Base-by-base conservation (phyloP, 2,329 filamentous ascomycete species). In the Penicillium sp. region DNA sequence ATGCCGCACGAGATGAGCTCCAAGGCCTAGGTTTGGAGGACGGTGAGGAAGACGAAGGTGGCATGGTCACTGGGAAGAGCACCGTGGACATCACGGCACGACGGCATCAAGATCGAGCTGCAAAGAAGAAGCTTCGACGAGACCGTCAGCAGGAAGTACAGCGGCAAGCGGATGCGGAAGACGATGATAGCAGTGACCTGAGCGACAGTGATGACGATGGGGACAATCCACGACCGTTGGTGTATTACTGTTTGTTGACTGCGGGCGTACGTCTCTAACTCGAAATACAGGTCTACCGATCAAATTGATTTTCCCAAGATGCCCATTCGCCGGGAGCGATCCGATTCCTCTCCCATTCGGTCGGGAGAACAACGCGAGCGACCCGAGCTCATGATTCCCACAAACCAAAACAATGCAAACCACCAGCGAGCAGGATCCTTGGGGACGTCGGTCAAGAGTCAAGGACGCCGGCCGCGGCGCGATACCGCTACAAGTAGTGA, bases 271-370 rank as follows among this genome's bases (percentile, higher is more conserved):
- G 16, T 25, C 1, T 25, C 67, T 72, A 27, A 72, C 57, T 37
- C 35, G 16, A 39, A 26, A 47, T n/a, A 11, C 10, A 82, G 89
- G 53, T 89, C 90, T 45, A 89, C 89, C 2, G 91, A 96, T 71
- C 91, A 96, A 73, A 96, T 98, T 72, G 93, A 93, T 70, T 99
- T 99, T 75, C 87, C 90, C 49, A 98, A 98, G 77, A 93, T 97
- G 91, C 93, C 95, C 1, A 84, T 96, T 44, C 86, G 93, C 29
- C 87, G 87, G 64, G 64, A 66, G 25, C 87, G 93, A 55, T 91
- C 93, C 26, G 93, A 91, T 11, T 97, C 93, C 0, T 97, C 93
- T 48, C 93, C 93, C 3, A 87, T 90, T 37, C 88, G 91, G 47
- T 78, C 76, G 29, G 76, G 75, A 29, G 76, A 78, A 59, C 74